These are phyloP conservation scores for Cudoniella acicularis DNA, from an alignment of 495 filamentous ascomycete genomes.

Conservation along the genomic window DNA sequence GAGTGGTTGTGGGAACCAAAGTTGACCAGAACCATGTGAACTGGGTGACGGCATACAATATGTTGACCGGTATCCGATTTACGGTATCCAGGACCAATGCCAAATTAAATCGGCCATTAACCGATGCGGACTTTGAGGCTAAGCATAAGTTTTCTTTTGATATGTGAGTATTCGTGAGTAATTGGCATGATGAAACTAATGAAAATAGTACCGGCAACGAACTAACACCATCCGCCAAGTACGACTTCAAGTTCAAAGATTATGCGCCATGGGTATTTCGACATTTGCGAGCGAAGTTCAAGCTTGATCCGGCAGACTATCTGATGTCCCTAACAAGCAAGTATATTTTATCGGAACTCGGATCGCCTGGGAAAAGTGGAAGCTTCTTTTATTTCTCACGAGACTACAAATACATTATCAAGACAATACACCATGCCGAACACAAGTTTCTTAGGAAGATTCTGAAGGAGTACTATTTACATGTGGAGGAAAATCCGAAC, in stretches of 20 bases:
- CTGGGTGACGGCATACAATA: slow-evolving; percentile 98
- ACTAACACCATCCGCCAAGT: slow-evolving; percentile 95
- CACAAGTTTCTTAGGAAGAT: slow-evolving; percentile 94
- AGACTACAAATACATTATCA: slow-evolving; percentile 99
- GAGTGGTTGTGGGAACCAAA: slow-evolving; percentile 94
- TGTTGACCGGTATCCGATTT: slow-evolving; percentile 98
- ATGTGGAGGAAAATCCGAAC: slow-evolving; percentile 90
- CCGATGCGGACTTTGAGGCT: slow-evolving; percentile 84
- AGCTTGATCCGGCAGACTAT: slow-evolving; percentile 94
- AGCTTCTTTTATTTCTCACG: slow-evolving; percentile 99
- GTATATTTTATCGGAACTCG: slow-evolving; percentile 95
- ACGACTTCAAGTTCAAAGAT: slow-evolving; percentile 99
- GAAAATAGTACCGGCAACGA: slow-evolving; percentile 76
- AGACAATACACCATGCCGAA: slow-evolving; percentile 96
- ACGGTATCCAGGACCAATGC: slow-evolving; percentile 95
- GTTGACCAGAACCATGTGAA: slow-evolving; percentile 97
- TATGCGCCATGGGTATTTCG: slow-evolving; percentile 99
- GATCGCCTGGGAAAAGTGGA: slow-evolving; percentile 95
- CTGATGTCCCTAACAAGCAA: slow-evolving; percentile 98
- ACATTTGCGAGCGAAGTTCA: slow-evolving; percentile 82
- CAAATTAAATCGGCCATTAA: slow-evolving; percentile 86
- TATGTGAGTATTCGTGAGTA: slow-evolving; percentile 46
- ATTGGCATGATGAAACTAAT: slow-evolving; percentile 1
- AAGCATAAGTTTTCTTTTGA: slow-evolving; percentile 98
- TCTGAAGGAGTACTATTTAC: slow-evolving; percentile 88